Evolutionary conservation across 768 basidiomycete species (phyloP), one percentile per base, ranked within the genome.

Genomic region (Tricholoma sp.): DNA sequence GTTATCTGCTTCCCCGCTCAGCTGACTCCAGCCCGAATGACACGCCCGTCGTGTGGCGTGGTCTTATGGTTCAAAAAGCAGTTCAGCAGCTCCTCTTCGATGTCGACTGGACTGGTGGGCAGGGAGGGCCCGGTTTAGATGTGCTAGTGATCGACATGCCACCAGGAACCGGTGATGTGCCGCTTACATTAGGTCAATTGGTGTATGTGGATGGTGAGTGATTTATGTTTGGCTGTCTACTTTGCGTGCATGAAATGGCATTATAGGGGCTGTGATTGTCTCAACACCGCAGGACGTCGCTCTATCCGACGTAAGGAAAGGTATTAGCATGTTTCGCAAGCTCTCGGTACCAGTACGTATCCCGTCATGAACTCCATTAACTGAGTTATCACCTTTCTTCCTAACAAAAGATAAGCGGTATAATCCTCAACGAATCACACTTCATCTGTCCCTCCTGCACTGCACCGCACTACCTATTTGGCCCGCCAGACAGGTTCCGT

Each of bases 21-120:
- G 61, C 74, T 32, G 76, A 79, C 6, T 73, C 39, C 15, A 74
- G 80, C 2, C 79, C 79, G 53, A 78, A 78, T 34, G 92, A 95
- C 66, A 84, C 85, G 0, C 86, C 94, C 0, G 80, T 98, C 32
- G 91, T 96, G 31, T 99, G 96, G 96, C 81, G 96, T 24, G 96
- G 96, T 2, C 80, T 97, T 18, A 98, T 98, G 96, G 96, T 98
- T 1, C 94, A 96, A 73, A 98, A 98, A 66, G 94, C 95, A 24
- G 93, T 95, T 0, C 95, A 98, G 68, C 95, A 98, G 67, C 78
- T 98, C 0, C 79, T 98, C 1, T 98, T 99, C 64, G 94, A 98
- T 61, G 93, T 97, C 5, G 95, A 98, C 68, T 98, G 96, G 95
- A 66, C 65, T 8, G 66, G 74, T 13, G 69, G 70, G 6, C 68